Conservation (phyloP, 208 protist genomes). For the Herpetomonas tarakana region DNA sequence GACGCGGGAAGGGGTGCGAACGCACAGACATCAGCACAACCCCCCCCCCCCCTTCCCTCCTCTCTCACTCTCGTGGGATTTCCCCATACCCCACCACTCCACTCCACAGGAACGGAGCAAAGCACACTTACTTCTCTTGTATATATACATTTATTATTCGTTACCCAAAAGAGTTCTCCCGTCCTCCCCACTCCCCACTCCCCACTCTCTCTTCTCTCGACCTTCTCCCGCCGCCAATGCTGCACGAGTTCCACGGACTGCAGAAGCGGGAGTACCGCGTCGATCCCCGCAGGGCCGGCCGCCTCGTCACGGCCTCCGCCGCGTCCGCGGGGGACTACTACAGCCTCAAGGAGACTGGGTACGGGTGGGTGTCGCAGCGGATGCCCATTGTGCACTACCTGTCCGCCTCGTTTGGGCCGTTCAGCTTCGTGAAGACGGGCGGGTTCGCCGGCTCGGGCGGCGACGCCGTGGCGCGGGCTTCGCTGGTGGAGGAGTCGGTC, state of each 20-base stretch:
- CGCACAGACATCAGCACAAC: no score
- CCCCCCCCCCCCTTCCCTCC: no score
- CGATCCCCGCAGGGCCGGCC: constrained; percentile 18
- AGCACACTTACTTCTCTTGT: no score
- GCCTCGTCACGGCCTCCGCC: constrained; percentile 13
- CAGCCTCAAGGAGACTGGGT: background rate
- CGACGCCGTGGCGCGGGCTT: background rate
- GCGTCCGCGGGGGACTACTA: background rate
- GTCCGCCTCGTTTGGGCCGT: background rate
- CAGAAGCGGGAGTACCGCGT: constrained; percentile 27
- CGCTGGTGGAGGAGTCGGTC: background rate
- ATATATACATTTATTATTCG: no score
- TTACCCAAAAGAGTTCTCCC: no score
- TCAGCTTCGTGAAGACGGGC: background rate
- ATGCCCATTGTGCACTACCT: background rate
- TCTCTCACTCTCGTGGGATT: no score
- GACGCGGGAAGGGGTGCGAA: no score
- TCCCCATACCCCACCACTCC: no score
- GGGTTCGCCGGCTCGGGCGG: background rate
- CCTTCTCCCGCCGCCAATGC: no score
- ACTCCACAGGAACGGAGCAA: no score
- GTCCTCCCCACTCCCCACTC: no score
- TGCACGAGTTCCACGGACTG: constrained; percentile 27
- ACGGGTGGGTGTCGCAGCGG: background rate
- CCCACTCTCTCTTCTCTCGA: no score